Conservation (phyloP, 2,329 filamentous ascomycete genomes). For the Xylariales sp. region DNA sequence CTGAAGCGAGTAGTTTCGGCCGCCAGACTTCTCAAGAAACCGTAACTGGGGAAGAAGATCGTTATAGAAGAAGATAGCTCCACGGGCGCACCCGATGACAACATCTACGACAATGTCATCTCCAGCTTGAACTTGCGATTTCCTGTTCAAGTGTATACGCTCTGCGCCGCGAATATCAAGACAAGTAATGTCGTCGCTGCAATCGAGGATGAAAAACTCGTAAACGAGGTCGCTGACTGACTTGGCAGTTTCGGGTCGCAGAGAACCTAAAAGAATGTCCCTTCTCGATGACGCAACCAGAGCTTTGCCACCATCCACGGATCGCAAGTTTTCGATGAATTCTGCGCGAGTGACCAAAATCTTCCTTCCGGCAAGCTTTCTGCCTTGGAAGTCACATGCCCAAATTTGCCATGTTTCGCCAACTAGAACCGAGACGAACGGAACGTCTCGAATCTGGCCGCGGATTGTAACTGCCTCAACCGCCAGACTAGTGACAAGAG, state of each 20-base stretch:
- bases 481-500: constrained; percentile 41
- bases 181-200: constrained; percentile 61
- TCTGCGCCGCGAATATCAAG: constrained; percentile 54
- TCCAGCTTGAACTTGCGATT: constrained; percentile 21
- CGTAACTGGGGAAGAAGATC: constrained; percentile 62
- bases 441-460: constrained; percentile 34
- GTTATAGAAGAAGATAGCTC: constrained; percentile 76
- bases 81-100: constrained; percentile 70
- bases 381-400: constrained; percentile 36
- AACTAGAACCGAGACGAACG: constrained; percentile 42
- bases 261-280: constrained; percentile 57
- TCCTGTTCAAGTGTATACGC: constrained; percentile 26
- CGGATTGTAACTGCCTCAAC: constrained; percentile 34
- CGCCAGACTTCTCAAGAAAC: constrained; percentile 30
- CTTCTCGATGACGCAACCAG: constrained; percentile 51
- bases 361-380: constrained; percentile 24
- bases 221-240: constrained; percentile 42
- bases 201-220: constrained; percentile 54
- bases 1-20: constrained; percentile 44
- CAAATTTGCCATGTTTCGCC: constrained; percentile 35
- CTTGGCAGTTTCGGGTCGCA: constrained; percentile 24
- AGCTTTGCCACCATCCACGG: constrained; percentile 50
- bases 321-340: constrained; percentile 43
- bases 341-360: constrained; percentile 29
- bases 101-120: constrained; percentile 57